phyloP scores from a whole-genome alignment of 805 yeast genomes.

The Candida odintsovae region DNA sequence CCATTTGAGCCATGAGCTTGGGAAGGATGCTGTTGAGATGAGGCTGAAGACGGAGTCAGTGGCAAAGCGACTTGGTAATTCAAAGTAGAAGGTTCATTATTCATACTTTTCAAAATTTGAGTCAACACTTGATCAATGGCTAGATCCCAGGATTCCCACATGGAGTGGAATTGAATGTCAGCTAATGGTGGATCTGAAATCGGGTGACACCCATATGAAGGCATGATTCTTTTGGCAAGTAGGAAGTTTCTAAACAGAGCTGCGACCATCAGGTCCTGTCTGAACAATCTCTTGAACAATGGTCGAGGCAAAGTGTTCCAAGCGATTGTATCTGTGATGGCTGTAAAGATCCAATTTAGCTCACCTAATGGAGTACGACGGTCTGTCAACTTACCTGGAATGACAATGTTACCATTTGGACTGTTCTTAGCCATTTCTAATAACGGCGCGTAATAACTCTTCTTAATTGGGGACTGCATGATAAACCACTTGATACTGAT shows the following conservation, averaged over 20 bases:
- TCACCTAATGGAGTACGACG: conserved; percentile 95
- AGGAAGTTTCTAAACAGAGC: conserved; percentile 90
- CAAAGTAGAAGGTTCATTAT: conserved; percentile 26
- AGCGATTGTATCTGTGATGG: conserved; percentile 96
- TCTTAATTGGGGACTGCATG: conserved; percentile 67
- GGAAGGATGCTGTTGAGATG: background rate
- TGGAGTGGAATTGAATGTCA: conserved; percentile 74
- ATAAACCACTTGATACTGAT: conserved; percentile 89
- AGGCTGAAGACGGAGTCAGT: background rate
- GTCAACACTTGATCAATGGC: conserved; percentile 92
- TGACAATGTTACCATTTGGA: conserved; percentile 42
- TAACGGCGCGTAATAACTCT: conserved; percentile 34
- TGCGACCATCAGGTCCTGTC: conserved; percentile 96
- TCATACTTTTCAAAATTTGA: conserved; percentile 47
- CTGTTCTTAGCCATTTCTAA: conserved; percentile 30
- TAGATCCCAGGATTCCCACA: conserved; percentile 98
- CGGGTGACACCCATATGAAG: conserved; percentile 89
- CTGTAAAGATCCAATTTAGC: conserved; percentile 95
- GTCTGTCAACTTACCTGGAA: conserved; percentile 90
- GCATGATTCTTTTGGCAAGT: conserved; percentile 90
- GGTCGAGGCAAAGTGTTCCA: conserved; percentile 91
- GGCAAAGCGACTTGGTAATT: background rate
- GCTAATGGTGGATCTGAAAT: conserved; percentile 92
- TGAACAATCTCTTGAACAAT: conserved; percentile 78
- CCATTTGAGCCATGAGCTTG: conserved; percentile 5